phyloP scores from a whole-genome alignment of 1,284 basidiomycete species.

The Ceratobasidium sp. region DNA sequence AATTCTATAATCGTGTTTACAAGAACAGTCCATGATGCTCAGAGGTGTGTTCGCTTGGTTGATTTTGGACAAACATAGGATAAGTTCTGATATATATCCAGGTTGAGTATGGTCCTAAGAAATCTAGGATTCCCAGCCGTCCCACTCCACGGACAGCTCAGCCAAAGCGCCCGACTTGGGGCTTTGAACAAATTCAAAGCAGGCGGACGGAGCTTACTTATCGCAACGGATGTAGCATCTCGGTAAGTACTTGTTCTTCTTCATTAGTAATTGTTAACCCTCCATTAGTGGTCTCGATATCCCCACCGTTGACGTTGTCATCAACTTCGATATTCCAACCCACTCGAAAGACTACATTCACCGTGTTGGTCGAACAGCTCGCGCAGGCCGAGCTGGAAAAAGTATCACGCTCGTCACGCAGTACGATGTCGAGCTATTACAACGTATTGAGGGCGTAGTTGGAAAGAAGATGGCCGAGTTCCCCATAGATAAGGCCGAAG shows the following conservation, averaged over 20 bases:
- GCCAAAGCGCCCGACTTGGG: constrained; percentile 91
- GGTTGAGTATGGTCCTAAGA: constrained; percentile 84
- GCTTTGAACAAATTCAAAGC: constrained; percentile 97
- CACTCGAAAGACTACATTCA: constrained; percentile 99
- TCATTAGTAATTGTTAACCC: constrained; percentile 32
- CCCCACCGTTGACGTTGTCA: constrained; percentile 93
- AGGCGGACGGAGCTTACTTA: constrained; percentile 88
- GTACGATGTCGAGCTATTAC: constrained; percentile 96
- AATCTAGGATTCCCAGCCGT: constrained; percentile 94
- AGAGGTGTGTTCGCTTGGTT: constrained; percentile 57
- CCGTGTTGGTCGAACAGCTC: constrained; percentile 95
- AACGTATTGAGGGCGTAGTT: constrained; percentile 91
- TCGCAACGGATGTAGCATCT: constrained; percentile 94
- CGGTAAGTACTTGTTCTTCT: constrained; percentile 27
- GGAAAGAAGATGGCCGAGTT: constrained; percentile 94
- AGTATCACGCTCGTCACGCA: constrained; percentile 96
- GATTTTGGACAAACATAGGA: background rate
- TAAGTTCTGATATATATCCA: constrained; percentile 8
- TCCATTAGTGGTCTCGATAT: constrained; percentile 86
- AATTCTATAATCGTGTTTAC: constrained; percentile 98
- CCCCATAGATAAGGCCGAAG: constrained; percentile 89
- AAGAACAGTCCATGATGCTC: constrained; percentile 92
- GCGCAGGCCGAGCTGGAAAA: constrained; percentile 95
- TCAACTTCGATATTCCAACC: constrained; percentile 98
- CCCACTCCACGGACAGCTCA: constrained; percentile 94